A percentile compares a stretch with the other conserved stretches of the same genome.
Evolutionary conservation across 2,329 filamentous ascomycete genomes (phyloP).

Genomic region (Thielaviopsis musarum): DNA sequence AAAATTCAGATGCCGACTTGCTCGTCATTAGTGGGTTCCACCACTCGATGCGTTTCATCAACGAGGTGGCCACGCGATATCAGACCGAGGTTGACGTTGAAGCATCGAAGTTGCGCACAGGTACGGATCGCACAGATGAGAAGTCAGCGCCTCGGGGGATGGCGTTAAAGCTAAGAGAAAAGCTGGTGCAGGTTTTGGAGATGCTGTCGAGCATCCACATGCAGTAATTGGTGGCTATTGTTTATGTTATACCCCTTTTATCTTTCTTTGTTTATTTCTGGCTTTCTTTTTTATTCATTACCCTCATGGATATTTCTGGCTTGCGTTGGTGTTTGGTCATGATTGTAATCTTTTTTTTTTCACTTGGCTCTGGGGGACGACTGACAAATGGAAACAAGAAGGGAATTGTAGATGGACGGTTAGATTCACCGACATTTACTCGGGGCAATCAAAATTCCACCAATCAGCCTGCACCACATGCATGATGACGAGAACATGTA

Average conservation of each 20-base stretch:
- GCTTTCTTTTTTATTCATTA: too few relatives aligned
- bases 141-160: not conserved
- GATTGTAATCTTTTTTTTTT: too few relatives aligned
- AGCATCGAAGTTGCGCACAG: not conserved
- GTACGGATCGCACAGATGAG: slow-evolving; percentile 1
- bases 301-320: too few relatives aligned
- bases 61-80: not conserved
- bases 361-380: too few relatives aligned
- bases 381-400: too few relatives aligned
- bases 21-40: not conserved
- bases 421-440: too few relatives aligned
- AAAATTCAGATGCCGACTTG: not conserved
- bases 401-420: too few relatives aligned
- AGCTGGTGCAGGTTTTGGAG: slow-evolving; percentile 1
- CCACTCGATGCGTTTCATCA: not conserved
- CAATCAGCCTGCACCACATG: too few relatives aligned
- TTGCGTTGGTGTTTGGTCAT: too few relatives aligned
- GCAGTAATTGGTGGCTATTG: not conserved
- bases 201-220: not conserved
- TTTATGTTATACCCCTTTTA: not conserved
- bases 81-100: not conserved
- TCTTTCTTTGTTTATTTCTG: not conserved
- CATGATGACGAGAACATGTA: too few relatives aligned
- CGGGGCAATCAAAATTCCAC: too few relatives aligned
- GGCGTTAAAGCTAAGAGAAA: not conserved